These are phyloP conservation scores for Saturnispora gosingensis DNA, from an alignment of 805 yeast species.

Conservation along the genomic window DNA sequence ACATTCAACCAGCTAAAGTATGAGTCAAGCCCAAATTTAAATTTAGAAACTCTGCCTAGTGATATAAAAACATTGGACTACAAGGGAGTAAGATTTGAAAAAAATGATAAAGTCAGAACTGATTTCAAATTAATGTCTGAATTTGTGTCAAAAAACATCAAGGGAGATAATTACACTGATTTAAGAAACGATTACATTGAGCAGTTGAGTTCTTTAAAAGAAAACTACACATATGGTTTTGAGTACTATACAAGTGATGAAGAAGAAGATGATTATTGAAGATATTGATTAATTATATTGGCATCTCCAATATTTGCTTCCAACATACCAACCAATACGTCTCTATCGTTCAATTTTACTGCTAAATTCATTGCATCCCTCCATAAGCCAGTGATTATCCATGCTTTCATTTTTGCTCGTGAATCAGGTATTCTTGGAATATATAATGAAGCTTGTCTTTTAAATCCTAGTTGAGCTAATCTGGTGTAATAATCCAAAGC, in stretches of 20 bases:
- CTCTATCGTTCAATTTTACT: slow-evolving; percentile 2
- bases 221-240: slow-evolving; percentile 10
- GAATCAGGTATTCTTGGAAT: slow-evolving; percentile 40
- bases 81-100: not conserved
- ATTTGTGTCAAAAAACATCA: not conserved
- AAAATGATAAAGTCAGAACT: not conserved
- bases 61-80: slow-evolving; percentile 46
- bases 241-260: slow-evolving; percentile 9
- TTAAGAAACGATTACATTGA: not conserved
- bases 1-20: not conserved
- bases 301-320: not conserved
- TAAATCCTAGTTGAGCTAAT: slow-evolving; percentile 44
- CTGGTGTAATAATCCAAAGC: slow-evolving; percentile 54
- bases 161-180: not conserved
- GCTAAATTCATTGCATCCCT: slow-evolving; percentile 11
- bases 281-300: not conserved
- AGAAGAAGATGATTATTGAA: slow-evolving; percentile 5
- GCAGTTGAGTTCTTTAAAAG: slow-evolving; percentile 7
- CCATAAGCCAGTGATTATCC: slow-evolving; percentile 8
- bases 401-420: slow-evolving; percentile 1
- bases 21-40: not conserved
- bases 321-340: slow-evolving; percentile 4
- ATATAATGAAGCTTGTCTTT: slow-evolving; percentile 51
- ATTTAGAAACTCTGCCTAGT: slow-evolving; percentile 25
- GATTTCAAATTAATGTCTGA: slow-evolving; percentile 1